phyloP scores from a whole-genome alignment of 495 filamentous ascomycete genomes.

The Penicillium paradoxum region DNA sequence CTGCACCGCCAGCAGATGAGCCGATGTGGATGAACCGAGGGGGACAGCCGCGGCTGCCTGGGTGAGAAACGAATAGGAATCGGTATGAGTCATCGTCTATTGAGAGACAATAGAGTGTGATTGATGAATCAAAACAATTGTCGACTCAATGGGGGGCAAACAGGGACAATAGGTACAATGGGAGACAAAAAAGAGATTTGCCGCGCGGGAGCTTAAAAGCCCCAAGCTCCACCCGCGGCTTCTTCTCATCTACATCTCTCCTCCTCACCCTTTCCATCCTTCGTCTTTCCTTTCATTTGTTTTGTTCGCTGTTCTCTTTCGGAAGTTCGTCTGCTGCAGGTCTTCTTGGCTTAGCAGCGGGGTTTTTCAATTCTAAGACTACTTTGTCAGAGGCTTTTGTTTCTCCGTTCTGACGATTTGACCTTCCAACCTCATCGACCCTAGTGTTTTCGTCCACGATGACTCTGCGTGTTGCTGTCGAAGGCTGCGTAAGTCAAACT shows the following conservation, averaged over 20 bases:
- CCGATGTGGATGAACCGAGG: constrained; percentile 44
- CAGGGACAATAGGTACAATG: not conserved
- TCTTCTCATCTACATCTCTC: constrained; percentile 11
- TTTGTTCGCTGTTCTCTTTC: not conserved
- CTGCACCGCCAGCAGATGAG: constrained; percentile 42
- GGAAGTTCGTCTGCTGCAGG: not conserved
- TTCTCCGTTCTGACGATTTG: too few species aligned
- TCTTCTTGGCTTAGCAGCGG: not conserved
- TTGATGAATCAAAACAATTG: not conserved
- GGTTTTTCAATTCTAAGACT: not conserved
- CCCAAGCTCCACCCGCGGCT: constrained; percentile 3
- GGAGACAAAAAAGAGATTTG: constrained; percentile 1
- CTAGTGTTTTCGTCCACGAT: too few species aligned
- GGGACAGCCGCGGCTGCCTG: constrained; percentile 41
- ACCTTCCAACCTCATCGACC: too few species aligned
- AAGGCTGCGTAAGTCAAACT: constrained; percentile 14
- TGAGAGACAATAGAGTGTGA: not conserved
- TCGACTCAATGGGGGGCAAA: not conserved
- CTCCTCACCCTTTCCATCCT: not conserved
- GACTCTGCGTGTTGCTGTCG: constrained; percentile 8
- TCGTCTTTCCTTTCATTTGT: not conserved
- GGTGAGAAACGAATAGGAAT: constrained; percentile 38
- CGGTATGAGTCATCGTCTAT: constrained; percentile 30
- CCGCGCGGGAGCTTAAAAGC: constrained; percentile 6
- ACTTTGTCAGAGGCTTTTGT: not conserved